Percentiles rank a stretch among this genome's conserved stretches.
phyloP scores from a whole-genome alignment of 768 basidiomycete species.

The Leccinum imitatum region DNA sequence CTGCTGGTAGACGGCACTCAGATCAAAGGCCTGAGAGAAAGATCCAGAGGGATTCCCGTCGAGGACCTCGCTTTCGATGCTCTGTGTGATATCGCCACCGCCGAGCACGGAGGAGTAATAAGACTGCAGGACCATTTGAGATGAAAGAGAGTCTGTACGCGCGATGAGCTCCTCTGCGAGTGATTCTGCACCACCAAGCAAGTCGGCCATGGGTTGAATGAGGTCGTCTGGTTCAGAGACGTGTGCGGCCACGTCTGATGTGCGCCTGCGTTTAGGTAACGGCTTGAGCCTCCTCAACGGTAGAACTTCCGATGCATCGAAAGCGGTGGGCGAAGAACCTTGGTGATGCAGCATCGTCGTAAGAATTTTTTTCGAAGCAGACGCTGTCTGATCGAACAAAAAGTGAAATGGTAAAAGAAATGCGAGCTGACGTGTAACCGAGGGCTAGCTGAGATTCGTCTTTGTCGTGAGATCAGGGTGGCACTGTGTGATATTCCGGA shows the following conservation, averaged over 20 bases:
- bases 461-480: constrained; percentile 21
- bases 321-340: constrained; percentile 51
- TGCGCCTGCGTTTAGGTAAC: constrained; percentile 72
- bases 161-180: constrained; percentile 59
- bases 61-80: constrained; percentile 16
- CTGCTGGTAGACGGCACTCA: constrained; percentile 27
- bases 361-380: constrained; percentile 20
- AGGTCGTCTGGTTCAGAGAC: constrained; percentile 28
- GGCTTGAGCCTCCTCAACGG: constrained; percentile 70
- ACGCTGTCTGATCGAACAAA: constrained; percentile 17
- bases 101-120: constrained; percentile 61
- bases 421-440: constrained; percentile 32
- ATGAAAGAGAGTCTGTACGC: constrained; percentile 56
- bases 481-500: constrained; percentile 6
- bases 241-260: constrained; percentile 35
- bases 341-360: constrained; percentile 46
- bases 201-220: constrained; percentile 31
- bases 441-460: not conserved
- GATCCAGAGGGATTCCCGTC: constrained; percentile 23
- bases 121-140: constrained; percentile 59
- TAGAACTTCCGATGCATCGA: constrained; percentile 65
- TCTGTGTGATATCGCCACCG: constrained; percentile 40
- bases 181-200: constrained; percentile 43
- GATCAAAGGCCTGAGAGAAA: constrained; percentile 27
- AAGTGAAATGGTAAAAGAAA: constrained; percentile 21